These are phyloP conservation scores for Backusella psychrophila DNA, from an alignment of 192 early-diverging fungal genomes.

Conservation along the genomic window DNA sequence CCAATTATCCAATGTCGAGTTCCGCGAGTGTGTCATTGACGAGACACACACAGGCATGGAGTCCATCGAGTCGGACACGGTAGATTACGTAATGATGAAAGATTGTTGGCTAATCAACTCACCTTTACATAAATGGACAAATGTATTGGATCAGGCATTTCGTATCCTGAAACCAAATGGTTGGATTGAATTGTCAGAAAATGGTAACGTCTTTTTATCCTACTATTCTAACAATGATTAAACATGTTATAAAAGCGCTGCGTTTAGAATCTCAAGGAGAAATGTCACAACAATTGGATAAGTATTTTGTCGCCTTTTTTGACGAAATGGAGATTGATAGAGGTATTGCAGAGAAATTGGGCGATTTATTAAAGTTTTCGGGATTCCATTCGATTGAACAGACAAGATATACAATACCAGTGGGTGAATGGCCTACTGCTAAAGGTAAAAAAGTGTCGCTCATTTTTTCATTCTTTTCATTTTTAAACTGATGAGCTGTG, in stretches of 20 bases:
- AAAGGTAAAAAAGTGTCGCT: too few species aligned
- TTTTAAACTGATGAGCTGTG: neutral
- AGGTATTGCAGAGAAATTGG: neutral
- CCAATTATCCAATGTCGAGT: neutral
- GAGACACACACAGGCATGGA: constrained; percentile 15
- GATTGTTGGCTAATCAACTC: constrained; percentile 18
- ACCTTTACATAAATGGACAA: constrained; percentile 16
- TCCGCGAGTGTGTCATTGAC: neutral
- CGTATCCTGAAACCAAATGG: constrained; percentile 29
- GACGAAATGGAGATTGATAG: neutral
- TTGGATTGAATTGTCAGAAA: constrained; percentile 27
- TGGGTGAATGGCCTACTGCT: constrained; percentile 28
- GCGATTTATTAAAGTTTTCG: neutral
- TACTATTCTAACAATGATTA: neutral
- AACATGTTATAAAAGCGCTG: neutral
- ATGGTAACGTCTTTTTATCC: neutral
- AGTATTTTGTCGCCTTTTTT: neutral
- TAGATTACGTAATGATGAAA: constrained; percentile 20
- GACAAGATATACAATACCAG: neutral
- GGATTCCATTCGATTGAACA: constrained; percentile 8
- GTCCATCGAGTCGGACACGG: neutral
- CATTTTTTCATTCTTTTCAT: too few species aligned
- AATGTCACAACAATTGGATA: neutral
- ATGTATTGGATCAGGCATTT: constrained; percentile 21
- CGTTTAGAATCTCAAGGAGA: neutral